These are phyloP conservation scores for Colletotrichum sp. DNA, from an alignment of 2,329 filamentous ascomycete genomes.

Conservation along the genomic window DNA sequence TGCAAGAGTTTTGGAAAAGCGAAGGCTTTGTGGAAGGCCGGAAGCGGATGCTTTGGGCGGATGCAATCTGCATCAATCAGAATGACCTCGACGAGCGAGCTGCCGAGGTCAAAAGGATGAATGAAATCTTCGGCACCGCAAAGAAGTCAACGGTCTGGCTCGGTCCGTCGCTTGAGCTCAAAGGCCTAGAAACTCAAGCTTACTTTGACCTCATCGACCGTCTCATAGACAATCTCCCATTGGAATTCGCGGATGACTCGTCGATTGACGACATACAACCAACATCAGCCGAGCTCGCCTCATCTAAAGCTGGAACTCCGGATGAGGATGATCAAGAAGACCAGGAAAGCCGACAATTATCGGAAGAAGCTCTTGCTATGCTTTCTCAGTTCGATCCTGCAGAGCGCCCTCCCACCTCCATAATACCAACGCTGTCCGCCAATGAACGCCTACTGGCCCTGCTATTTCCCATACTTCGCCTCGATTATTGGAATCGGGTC, in stretches of 20 bases:
- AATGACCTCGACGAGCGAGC: not conserved
- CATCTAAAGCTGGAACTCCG: accelerated
- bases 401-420: not conserved
- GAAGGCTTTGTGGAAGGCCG: not conserved
- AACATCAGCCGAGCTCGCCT: no score
- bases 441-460: not conserved
- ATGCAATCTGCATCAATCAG: not conserved
- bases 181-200: accelerated
- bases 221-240: not conserved
- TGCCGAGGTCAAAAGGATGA: not conserved
- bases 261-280: accelerated
- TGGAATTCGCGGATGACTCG: not conserved
- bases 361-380: not conserved
- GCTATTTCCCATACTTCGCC: accelerated
- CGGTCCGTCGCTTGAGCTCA: accelerated
- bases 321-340: accelerated
- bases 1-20: not conserved
- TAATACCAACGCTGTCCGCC: accelerated
- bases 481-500: not conserved
- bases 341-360: accelerated
- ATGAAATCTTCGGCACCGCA: not conserved
- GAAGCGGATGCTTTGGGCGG: accelerated
- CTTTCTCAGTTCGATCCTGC: not conserved
- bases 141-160: not conserved
- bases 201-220: not conserved